phyloP scores from a whole-genome alignment of 371 early-diverging fungal species.

The Apophysomyces sp. region DNA sequence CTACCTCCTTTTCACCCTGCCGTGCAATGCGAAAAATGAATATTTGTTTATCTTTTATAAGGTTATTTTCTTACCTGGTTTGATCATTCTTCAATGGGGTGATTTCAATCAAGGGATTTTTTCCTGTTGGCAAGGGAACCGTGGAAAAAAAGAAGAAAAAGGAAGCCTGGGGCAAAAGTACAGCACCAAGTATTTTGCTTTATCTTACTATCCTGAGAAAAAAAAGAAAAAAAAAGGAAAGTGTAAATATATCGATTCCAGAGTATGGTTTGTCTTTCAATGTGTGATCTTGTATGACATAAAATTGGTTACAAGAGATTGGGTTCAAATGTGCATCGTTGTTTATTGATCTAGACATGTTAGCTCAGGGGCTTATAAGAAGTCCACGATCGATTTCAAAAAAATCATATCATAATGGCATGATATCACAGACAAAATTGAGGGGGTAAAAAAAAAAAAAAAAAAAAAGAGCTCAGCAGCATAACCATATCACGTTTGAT shows the following conservation, averaged over 20 bases:
- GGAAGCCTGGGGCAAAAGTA: background rate
- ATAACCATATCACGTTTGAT: background rate
- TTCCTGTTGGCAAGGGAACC: background rate
- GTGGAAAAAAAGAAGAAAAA: background rate
- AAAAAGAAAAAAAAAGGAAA: background rate
- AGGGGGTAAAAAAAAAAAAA: too few relatives aligned
- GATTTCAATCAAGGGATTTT: too few relatives aligned
- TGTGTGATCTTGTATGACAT: constrained; percentile 1
- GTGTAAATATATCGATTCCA: too few relatives aligned
- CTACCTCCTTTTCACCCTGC: too few relatives aligned
- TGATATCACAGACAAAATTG: too few relatives aligned
- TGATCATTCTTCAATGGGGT: too few relatives aligned
- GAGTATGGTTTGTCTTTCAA: too few relatives aligned
- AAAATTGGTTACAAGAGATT: background rate
- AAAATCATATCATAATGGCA: too few relatives aligned
- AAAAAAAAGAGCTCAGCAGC: background rate
- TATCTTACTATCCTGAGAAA: background rate
- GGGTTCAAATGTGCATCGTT: background rate
- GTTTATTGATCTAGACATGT: background rate
- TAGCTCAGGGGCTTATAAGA: background rate
- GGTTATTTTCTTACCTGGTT: too few relatives aligned
- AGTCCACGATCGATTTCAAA: too few relatives aligned
- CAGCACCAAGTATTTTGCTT: background rate
- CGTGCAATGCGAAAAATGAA: too few relatives aligned
- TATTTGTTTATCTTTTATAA: too few relatives aligned